phyloP scores from a whole-genome alignment of 345 rosid species.

The Tarenaya hassleriana region DNA sequence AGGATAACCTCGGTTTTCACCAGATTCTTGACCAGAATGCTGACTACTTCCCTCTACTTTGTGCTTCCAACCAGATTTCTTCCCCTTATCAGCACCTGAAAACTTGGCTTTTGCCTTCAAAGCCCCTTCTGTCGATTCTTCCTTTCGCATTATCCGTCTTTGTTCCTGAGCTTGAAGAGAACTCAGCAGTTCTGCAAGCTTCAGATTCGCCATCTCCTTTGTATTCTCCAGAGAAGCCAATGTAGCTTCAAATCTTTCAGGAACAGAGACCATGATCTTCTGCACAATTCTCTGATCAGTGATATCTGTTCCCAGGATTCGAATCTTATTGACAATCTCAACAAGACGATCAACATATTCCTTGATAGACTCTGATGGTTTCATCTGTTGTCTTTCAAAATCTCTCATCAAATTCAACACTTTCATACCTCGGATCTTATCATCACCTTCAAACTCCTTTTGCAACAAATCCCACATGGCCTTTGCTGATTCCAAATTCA shows the following conservation, averaged over 20 bases:
- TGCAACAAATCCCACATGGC: no score
- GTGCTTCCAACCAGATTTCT: no score
- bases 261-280: constrained; percentile 5
- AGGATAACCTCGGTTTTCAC: not conserved
- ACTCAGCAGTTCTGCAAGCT: constrained; percentile 16
- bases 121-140: not conserved
- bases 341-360: no score
- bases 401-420: no score
- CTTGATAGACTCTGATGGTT: no score
- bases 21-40: no score
- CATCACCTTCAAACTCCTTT: no score
- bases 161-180: not conserved
- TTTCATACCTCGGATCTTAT: no score
- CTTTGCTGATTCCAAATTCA: no score
- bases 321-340: no score
- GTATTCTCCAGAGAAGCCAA: constrained; percentile 15
- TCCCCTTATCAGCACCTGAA: no score
- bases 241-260: constrained; percentile 7
- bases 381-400: not conserved
- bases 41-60: no score
- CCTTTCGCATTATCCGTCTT: not conserved
- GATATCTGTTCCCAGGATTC: not conserved
- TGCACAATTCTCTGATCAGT: constrained; percentile 19
- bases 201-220: constrained; percentile 8
- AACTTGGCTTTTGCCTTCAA: not conserved